Conservation (phyloP, 1,284 basidiomycete species). For the Fomes fomentarius region DNA sequence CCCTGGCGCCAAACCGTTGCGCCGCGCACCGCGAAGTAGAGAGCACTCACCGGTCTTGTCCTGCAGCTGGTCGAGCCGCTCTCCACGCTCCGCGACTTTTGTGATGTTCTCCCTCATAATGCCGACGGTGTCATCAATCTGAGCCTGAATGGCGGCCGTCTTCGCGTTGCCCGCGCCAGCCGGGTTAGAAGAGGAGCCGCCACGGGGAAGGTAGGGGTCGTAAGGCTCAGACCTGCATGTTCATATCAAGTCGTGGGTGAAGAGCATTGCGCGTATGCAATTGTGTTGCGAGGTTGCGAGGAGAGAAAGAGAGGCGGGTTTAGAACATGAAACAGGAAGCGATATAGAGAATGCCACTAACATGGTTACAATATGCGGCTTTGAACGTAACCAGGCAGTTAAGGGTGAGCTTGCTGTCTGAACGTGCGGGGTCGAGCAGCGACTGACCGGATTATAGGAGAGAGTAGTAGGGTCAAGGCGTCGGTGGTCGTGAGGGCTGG, state of each 20-base stretch:
- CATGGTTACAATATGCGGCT: constrained; percentile 25
- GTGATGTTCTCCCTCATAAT: constrained; percentile 99
- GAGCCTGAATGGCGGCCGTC: constrained; percentile 90
- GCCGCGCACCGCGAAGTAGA: background rate
- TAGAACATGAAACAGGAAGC: constrained; percentile 11
- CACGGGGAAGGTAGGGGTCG: constrained; percentile 93
- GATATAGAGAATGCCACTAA: constrained; percentile 25
- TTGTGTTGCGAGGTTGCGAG: background rate
- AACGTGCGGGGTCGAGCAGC: background rate
- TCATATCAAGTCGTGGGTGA: constrained; percentile 3
- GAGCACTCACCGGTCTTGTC: constrained; percentile 87
- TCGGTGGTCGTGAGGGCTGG: constrained; percentile 29
- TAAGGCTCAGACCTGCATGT: constrained; percentile 86
- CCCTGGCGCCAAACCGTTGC: constrained; percentile 1
- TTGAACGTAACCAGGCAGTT: background rate
- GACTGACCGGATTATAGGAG: constrained; percentile 30
- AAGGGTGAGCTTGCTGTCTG: constrained; percentile 10
- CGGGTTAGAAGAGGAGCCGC: constrained; percentile 63
- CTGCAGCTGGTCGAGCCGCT: constrained; percentile 91
- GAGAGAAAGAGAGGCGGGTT: constrained; percentile 3
- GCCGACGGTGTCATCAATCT: constrained; percentile 94
- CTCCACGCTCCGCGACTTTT: constrained; percentile 94
- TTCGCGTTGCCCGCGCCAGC: constrained; percentile 70
- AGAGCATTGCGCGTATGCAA: background rate
- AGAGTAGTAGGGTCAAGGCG: constrained; percentile 20